phyloP scores from a whole-genome alignment of 163 green algal genomes.

The Trebouxiophyceae sp. region DNA sequence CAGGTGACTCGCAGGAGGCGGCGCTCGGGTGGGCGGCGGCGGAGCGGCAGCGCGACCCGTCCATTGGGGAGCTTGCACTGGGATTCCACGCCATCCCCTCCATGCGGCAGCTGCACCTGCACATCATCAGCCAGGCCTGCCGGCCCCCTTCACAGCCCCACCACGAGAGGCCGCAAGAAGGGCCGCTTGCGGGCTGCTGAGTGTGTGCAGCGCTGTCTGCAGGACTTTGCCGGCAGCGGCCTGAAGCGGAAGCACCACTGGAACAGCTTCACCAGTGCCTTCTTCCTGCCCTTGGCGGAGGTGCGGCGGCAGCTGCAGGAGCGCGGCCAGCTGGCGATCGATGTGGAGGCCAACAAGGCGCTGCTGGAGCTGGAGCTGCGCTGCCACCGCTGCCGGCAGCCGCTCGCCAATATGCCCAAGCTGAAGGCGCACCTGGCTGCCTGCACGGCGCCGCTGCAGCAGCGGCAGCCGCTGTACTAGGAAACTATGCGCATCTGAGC shows the following conservation, averaged over 20 bases:
- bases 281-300: constrained; percentile 38
- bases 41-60: constrained; percentile 4
- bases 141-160: background rate
- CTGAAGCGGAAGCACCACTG: constrained; percentile 74
- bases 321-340: constrained; percentile 19
- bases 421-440: constrained; percentile 39
- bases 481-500: too few relatives aligned
- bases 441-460: too few relatives aligned
- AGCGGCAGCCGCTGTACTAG: too few relatives aligned
- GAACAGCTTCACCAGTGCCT: constrained; percentile 61
- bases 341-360: constrained; percentile 18
- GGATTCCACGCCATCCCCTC: constrained; percentile 57
- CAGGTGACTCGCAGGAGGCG: constrained; percentile 7
- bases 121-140: constrained; percentile 62
- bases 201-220: constrained; percentile 1
- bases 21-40: constrained; percentile 1
- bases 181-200: too few relatives aligned
- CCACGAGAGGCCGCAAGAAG: background rate
- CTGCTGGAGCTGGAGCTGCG: constrained; percentile 33
- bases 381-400: constrained; percentile 43
- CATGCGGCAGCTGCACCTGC: constrained; percentile 73
- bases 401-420: constrained; percentile 28
- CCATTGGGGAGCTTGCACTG: constrained; percentile 17
- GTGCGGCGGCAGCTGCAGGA: constrained; percentile 13
- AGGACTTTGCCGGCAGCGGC: constrained; percentile 37